Conservation (phyloP, 257 asterid species). For the Verbena officinalis region DNA sequence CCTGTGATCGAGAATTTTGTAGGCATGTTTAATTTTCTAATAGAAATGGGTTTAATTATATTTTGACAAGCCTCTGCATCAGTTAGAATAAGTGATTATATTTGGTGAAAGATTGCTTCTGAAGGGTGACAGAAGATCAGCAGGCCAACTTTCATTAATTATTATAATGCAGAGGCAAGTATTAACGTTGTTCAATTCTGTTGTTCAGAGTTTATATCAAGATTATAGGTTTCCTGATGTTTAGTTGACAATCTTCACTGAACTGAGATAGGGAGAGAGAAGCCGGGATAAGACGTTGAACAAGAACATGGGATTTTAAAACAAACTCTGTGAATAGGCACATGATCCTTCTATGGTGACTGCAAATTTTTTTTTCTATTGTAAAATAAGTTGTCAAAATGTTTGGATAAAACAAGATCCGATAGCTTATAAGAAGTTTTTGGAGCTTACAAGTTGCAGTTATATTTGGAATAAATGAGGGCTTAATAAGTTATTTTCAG, state of each 20-base stretch:
- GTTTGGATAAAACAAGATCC: too few relatives aligned
- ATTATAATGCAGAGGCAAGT: constrained; percentile 34
- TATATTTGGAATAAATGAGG: too few relatives aligned
- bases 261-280: constrained; percentile 20
- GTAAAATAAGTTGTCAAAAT: too few relatives aligned
- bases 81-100: constrained; percentile 32
- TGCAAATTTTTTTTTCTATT: not conserved
- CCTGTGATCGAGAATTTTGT: constrained; percentile 92
- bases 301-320: constrained; percentile 1
- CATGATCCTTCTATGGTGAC: constrained; percentile 21
- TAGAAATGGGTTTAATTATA: constrained; percentile 29
- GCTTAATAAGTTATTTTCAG: too few relatives aligned
- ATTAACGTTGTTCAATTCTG: constrained; percentile 23
- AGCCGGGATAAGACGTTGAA: constrained; percentile 23
- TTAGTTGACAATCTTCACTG: constrained; percentile 19
- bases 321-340: constrained; percentile 14
- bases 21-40: constrained; percentile 56
- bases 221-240: constrained; percentile 21
- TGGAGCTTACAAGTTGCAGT: too few relatives aligned
- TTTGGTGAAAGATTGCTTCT: constrained; percentile 35
- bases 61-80: constrained; percentile 41
- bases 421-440: too few relatives aligned
- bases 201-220: constrained; percentile 23
- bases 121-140: constrained; percentile 23
- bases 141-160: constrained; percentile 21